Evolutionary conservation across 768 basidiomycete genomes (phyloP), one percentile per base, ranked within the genome.

Genomic region (Rossbeevera mucosa): DNA sequence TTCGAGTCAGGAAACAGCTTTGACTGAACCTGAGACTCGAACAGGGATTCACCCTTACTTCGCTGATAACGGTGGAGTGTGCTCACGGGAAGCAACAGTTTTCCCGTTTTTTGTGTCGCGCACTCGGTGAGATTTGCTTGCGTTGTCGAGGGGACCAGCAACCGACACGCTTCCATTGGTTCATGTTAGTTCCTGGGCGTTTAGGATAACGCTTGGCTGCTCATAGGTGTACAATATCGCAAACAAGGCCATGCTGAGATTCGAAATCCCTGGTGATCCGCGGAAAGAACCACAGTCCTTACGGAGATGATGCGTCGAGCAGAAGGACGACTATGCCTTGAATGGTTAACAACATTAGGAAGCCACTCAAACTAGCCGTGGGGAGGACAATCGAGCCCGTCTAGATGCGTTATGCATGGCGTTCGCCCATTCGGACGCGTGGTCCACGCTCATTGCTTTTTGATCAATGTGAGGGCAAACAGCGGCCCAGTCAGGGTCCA

Each of bases 241-340:
- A 54, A 53, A 1, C 45, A 36, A 1, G 54, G 56, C 28, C 62
- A 53, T 48, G 45, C 43, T 43, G 44, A 4, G 47, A 50, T 38
- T 41, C 28, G 20, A 62, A 54, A 4, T 51, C 28, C 42, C 52
- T 49, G 40, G 64, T 48, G 5, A 22, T 41, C 42, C 1, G 52
- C 31, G 14, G 20, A 42, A 36, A 4, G n/a, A 11, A 21, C 7
- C 7, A n/a, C n/a, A n/a, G n/a, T 8, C 16, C 16, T 9, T 4
- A 14, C 6, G 16, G 20, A 38, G 22, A 26, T 8, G 7, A 9
- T 20, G 28, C 24, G 4, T 20, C 21, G 44, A 1, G 14, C 24
- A 30, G n/a, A 36, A 26, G 18, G 18, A n/a, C 16, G 4, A 20
- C 44, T 9, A 28, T 44, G 36, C 36, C 18, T 38, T 18, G 36